A percentile compares a stretch with the other conserved stretches of the same genome.
These are phyloP conservation scores for Leptographium galeiforme DNA, from an alignment of 2,329 filamentous ascomycete species.

Conservation along the genomic window DNA sequence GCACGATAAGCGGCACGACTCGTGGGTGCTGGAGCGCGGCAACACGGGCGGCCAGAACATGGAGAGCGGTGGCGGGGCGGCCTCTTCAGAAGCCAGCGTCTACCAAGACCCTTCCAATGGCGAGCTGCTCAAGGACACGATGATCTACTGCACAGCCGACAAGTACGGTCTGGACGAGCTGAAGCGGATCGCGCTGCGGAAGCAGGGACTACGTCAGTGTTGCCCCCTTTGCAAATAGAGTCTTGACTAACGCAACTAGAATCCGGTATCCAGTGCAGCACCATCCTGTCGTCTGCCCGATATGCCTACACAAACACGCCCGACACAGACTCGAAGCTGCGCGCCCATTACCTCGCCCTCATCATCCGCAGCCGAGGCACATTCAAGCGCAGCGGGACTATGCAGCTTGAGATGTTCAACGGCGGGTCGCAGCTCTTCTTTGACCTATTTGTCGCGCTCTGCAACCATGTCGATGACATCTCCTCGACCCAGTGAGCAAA, in stretches of 20 bases:
- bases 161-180: slow-evolving; percentile 74
- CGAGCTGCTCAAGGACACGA: slow-evolving; percentile 72
- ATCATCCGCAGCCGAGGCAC: slow-evolving; percentile 80
- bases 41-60: slow-evolving; percentile 24
- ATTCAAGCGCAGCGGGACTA: slow-evolving; percentile 87
- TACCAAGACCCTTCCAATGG: slow-evolving; percentile 51
- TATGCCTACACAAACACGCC: slow-evolving; percentile 84
- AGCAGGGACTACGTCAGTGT: slow-evolving; percentile 66
- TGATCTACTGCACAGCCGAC: slow-evolving; percentile 81
- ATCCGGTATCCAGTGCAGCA: slow-evolving; percentile 69
- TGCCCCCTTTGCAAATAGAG: background rate
- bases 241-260: slow-evolving; percentile 26
- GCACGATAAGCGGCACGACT: slow-evolving; percentile 68
- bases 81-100: slow-evolving; percentile 46
- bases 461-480: slow-evolving; percentile 73
- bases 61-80: slow-evolving; percentile 24
- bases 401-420: slow-evolving; percentile 88
- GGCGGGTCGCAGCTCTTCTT: slow-evolving; percentile 79
- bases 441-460: slow-evolving; percentile 83
- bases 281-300: slow-evolving; percentile 74
- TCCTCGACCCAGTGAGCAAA: slow-evolving; percentile 39
- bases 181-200: slow-evolving; percentile 71
- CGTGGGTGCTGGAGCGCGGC: slow-evolving; percentile 64
- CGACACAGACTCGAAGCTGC: slow-evolving; percentile 77
- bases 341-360: slow-evolving; percentile 81